A percentile compares a stretch with the other conserved stretches of the same genome.
Evolutionary conservation across 768 basidiomycete genomes (phyloP).

Genomic region (Harrya chromipes): DNA sequence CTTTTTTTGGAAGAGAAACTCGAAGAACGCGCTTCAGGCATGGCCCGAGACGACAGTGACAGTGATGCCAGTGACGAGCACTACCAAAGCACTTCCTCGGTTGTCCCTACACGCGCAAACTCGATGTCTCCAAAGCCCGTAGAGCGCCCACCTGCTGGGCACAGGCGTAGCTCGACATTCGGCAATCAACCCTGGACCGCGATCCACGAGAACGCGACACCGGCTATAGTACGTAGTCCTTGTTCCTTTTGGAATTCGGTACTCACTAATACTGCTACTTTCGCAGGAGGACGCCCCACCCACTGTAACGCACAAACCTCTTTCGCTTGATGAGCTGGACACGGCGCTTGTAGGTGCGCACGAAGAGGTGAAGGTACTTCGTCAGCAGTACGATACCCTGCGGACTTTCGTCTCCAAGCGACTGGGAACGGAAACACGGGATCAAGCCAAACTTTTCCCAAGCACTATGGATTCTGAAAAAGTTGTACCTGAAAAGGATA

Average conservation of each 20-base stretch:
- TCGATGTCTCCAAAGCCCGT: constrained; percentile 16
- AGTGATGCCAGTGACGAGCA: constrained; percentile 15
- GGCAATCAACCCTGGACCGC: constrained; percentile 15
- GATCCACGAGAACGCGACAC: constrained; percentile 6
- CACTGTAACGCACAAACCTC: constrained; percentile 4
- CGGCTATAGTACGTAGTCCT: constrained; percentile 6
- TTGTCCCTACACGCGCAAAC: constrained; percentile 6
- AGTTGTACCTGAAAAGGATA: neutral
- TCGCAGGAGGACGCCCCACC: constrained; percentile 8
- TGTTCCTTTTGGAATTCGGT: neutral
- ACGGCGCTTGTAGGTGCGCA: constrained; percentile 20
- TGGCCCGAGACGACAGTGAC: constrained; percentile 6
- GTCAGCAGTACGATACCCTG: constrained; percentile 26
- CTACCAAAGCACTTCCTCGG: constrained; percentile 5
- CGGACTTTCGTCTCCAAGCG: constrained; percentile 15
- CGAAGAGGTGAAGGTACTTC: constrained; percentile 26
- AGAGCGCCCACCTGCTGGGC: constrained; percentile 1
- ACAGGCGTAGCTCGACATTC: constrained; percentile 25
- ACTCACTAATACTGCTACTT: neutral
- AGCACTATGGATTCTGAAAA: neutral
- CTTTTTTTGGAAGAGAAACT: neutral
- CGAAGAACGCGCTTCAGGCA: neutral
- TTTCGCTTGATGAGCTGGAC: constrained; percentile 28
- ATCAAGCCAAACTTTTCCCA: neutral
- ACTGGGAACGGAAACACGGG: constrained; percentile 2